A percentile compares a stretch with the other conserved stretches of the same genome.
Conservation (phyloP, 306 rosid genomes). For the Cucurbita ficifolia region DNA sequence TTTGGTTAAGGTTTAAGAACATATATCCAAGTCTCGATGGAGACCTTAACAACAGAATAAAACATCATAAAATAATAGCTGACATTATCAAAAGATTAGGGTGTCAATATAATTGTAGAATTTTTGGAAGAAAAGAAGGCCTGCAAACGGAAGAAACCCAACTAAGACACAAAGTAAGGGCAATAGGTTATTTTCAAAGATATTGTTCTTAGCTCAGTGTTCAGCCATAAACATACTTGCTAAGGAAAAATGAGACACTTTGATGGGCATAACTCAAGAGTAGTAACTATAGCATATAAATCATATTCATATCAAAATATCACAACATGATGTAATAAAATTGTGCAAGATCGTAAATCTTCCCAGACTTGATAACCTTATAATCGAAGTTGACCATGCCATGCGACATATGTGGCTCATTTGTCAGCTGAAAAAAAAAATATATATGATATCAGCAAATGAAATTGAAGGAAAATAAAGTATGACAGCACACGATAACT, state of each 20-base stretch:
- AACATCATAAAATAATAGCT: neutral
- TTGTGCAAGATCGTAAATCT: neutral
- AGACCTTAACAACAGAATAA: neutral
- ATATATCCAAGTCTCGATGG: neutral
- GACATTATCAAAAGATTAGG: neutral
- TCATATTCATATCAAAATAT: neutral
- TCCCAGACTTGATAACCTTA: slow-evolving; percentile 37
- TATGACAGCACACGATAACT: neutral
- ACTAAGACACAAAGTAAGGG: neutral
- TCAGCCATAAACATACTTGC: neutral
- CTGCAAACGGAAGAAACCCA: neutral
- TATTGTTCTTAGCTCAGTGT: too few relatives aligned
- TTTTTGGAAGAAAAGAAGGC: neutral
- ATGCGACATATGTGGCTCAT: slow-evolving; percentile 96
- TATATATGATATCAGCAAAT: neutral
- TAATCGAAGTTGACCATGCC: slow-evolving; percentile 86
- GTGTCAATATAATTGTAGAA: neutral
- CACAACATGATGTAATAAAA: neutral
- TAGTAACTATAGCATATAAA: neutral
- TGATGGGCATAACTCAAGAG: neutral
- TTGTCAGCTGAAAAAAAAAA: slow-evolving; percentile 51
- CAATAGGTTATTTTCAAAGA: too few relatives aligned
- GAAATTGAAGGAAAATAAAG: neutral
- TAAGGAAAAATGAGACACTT: neutral
- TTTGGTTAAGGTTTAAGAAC: neutral